Percentiles rank a stretch among this genome's conserved stretches.
These are phyloP conservation scores for Agaricus blazei DNA, from an alignment of 768 basidiomycete species.

Conservation along the genomic window DNA sequence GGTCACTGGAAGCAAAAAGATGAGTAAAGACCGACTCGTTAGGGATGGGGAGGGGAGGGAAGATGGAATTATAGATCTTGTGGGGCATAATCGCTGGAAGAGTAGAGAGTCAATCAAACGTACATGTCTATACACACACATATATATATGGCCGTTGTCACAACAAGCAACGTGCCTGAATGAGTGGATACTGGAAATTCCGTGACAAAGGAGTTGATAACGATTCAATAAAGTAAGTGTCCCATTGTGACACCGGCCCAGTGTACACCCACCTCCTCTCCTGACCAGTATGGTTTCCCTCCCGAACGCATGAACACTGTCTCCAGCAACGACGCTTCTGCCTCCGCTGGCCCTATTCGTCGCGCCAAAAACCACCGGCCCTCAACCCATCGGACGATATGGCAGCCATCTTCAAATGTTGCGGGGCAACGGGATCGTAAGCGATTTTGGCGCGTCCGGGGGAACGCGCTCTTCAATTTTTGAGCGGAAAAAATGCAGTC, in stretches of 20 bases:
- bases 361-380: slow-evolving; percentile 26
- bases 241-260: neutral
- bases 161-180: no score
- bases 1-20: slow-evolving; percentile 31
- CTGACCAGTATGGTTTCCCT: slow-evolving; percentile 39
- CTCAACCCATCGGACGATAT: slow-evolving; percentile 70
- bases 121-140: neutral
- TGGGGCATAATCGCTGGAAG: slow-evolving; percentile 24
- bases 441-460: slow-evolving; percentile 18
- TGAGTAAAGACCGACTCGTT: slow-evolving; percentile 44
- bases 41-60: slow-evolving; percentile 31
- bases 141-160: no score
- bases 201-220: no score
- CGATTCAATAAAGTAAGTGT: no score
- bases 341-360: slow-evolving; percentile 42
- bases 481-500: slow-evolving; percentile 75
- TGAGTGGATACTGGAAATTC: no score
- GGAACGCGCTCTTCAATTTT: neutral
- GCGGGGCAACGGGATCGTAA: slow-evolving; percentile 66
- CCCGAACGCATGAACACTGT: slow-evolving; percentile 51
- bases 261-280: neutral
- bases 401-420: slow-evolving; percentile 79
- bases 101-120: slow-evolving; percentile 10
- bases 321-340: slow-evolving; percentile 24
- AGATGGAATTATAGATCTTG: slow-evolving; percentile 43